Percentiles rank a stretch among this genome's conserved stretches.
Evolutionary conservation across 139 green algal species (phyloP).

Genomic region (Bryopsis sp.): DNA sequence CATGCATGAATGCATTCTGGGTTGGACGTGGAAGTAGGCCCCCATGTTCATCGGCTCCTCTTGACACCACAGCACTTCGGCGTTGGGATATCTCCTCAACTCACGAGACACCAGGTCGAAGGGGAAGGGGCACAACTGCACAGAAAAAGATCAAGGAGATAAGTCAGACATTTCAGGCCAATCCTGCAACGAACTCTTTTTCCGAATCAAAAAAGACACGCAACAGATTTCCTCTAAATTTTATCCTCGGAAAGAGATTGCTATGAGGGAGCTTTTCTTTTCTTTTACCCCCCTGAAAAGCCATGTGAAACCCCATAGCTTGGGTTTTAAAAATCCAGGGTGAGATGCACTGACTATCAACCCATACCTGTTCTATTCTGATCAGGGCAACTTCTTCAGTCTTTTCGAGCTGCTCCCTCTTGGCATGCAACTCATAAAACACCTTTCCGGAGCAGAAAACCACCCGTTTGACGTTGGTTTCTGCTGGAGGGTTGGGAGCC

Average conservation of each 20-base stretch:
- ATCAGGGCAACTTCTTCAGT: constrained; percentile 29
- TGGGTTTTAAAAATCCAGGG: too few relatives aligned
- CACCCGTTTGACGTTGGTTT: constrained; percentile 65
- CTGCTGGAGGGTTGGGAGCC: constrained; percentile 45
- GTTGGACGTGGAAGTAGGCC: constrained; percentile 76
- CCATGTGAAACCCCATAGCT: too few relatives aligned
- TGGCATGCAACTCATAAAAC: constrained; percentile 92
- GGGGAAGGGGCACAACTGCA: constrained; percentile 90
- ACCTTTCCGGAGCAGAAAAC: constrained; percentile 94
- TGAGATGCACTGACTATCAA: too few relatives aligned
- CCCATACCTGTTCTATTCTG: constrained; percentile 20
- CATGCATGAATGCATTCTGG: constrained; percentile 73
- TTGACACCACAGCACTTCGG: constrained; percentile 82
- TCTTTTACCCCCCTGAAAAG: too few relatives aligned
- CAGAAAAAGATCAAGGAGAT: neutral
- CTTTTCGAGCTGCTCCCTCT: constrained; percentile 58
- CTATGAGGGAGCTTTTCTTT: too few relatives aligned
- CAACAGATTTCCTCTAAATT: too few relatives aligned
- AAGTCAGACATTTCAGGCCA: too few relatives aligned
- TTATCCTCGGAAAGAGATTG: too few relatives aligned
- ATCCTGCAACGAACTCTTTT: too few relatives aligned
- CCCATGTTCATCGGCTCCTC: constrained; percentile 99
- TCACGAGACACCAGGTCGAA: constrained; percentile 93
- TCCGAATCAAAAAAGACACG: too few relatives aligned
- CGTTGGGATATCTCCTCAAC: constrained; percentile 88